These are phyloP conservation scores for Trichoderma reesei DNA, from an alignment of 495 filamentous ascomycete genomes.

Conservation along the genomic window DNA sequence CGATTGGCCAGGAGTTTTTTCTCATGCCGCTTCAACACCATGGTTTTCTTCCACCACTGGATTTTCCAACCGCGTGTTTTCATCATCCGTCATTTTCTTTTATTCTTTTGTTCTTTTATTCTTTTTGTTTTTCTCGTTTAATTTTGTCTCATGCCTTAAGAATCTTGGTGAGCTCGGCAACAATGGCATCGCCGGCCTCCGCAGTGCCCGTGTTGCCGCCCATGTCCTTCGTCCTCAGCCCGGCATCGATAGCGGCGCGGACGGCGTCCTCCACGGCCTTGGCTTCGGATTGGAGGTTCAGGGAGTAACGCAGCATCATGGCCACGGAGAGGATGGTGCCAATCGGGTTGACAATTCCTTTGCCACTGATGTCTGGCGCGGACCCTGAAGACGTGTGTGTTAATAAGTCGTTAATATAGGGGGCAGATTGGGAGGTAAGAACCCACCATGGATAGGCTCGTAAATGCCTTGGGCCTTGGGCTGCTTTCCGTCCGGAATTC, in stretches of 20 bases:
- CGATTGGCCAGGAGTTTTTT: too few species aligned
- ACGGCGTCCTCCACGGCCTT: constrained; percentile 72
- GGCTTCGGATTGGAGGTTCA: constrained; percentile 65
- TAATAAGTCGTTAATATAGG: background rate
- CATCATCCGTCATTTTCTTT: too few species aligned
- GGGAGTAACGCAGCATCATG: constrained; percentile 87
- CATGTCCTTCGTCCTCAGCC: constrained; percentile 68
- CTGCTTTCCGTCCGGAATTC: constrained; percentile 72
- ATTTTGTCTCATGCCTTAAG: constrained; percentile 32
- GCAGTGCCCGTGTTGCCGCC: constrained; percentile 60
- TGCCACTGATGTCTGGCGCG: constrained; percentile 69
- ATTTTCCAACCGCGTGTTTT: too few species aligned
- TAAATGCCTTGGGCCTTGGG: constrained; percentile 80
- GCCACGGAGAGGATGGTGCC: constrained; percentile 81
- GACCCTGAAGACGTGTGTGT: constrained; percentile 35
- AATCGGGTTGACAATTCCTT: constrained; percentile 79
- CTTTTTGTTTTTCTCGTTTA: too few species aligned
- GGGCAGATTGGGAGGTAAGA: constrained; percentile 15
- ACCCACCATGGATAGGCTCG: constrained; percentile 87
- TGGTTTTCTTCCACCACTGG: too few species aligned
- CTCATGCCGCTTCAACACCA: too few species aligned
- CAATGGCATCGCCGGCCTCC: constrained; percentile 78
- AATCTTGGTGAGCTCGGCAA: constrained; percentile 53
- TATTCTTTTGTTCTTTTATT: too few species aligned
- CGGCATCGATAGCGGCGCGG: constrained; percentile 61